Evolutionary conservation across 148 eudicot genomes (phyloP).

Genomic region (Nepenthes gracilis): DNA sequence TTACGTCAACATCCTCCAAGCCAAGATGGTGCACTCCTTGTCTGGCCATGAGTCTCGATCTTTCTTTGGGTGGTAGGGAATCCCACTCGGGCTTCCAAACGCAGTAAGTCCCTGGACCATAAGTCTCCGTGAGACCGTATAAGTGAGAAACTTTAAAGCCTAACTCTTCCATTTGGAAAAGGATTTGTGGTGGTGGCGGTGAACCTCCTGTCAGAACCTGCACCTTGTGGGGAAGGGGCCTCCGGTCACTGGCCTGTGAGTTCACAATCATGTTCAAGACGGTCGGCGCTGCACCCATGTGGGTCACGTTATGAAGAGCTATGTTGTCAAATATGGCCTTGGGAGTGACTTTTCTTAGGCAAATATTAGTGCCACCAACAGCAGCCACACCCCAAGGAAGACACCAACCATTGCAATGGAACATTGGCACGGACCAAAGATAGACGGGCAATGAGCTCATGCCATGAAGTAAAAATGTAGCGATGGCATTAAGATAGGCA

Average conservation of each 20-base stretch:
- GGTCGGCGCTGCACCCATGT: slow-evolving; percentile 65
- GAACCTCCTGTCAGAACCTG: slow-evolving; percentile 45
- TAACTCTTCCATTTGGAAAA: slow-evolving; percentile 47
- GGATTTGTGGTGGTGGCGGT: slow-evolving; percentile 51
- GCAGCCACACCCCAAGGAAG: slow-evolving; percentile 65
- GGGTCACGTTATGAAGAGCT: slow-evolving; percentile 33
- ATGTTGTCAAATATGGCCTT: slow-evolving; percentile 39
- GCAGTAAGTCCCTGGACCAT: slow-evolving; percentile 52
- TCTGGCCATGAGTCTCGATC: slow-evolving; percentile 35
- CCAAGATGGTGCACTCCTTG: slow-evolving; percentile 51
- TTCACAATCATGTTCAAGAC: slow-evolving; percentile 64
- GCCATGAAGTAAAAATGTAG: slow-evolving; percentile 47
- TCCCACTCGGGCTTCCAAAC: slow-evolving; percentile 72
- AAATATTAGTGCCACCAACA: slow-evolving; percentile 50
- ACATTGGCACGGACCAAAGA: slow-evolving; percentile 71
- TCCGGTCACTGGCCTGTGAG: slow-evolving; percentile 19
- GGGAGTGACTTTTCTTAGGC: slow-evolving; percentile 44
- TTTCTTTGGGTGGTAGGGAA: slow-evolving; percentile 28
- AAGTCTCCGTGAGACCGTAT: slow-evolving; percentile 60
- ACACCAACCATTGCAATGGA: slow-evolving; percentile 72
- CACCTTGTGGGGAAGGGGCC: slow-evolving; percentile 38
- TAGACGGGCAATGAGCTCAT: slow-evolving; percentile 41
- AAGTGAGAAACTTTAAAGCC: slow-evolving; percentile 44
- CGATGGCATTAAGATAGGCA: slow-evolving; percentile 53
- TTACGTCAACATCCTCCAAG: slow-evolving; percentile 45